A percentile compares a stretch with the other conserved stretches of the same genome.
phyloP scores from a whole-genome alignment of 257 asterid species.

The Linderniella brevidens region DNA sequence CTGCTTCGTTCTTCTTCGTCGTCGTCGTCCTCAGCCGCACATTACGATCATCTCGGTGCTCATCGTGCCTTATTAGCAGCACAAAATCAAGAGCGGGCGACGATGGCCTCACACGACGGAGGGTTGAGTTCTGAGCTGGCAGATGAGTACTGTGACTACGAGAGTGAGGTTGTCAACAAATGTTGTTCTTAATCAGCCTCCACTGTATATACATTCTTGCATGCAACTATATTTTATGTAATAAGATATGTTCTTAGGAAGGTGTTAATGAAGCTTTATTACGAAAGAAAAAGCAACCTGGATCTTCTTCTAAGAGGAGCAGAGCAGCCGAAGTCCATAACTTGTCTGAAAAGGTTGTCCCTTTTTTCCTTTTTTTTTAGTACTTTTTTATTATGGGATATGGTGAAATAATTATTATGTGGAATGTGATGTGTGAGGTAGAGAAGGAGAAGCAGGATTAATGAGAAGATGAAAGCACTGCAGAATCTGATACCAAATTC shows the following conservation, averaged over 20 bases:
- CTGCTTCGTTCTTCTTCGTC: conserved; percentile 33
- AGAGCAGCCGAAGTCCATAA: conserved; percentile 86
- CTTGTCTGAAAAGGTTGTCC: conserved; percentile 53
- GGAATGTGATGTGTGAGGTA: conserved; percentile 11
- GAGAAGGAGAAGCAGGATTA: conserved; percentile 79
- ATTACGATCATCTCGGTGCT: too few species aligned
- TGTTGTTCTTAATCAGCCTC: too few species aligned
- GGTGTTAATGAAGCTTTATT: too few species aligned
- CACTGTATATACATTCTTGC: too few species aligned
- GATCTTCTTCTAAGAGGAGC: conserved; percentile 34
- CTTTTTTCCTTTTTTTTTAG: neutral
- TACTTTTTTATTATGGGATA: too few species aligned
- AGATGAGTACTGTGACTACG: conserved; percentile 39
- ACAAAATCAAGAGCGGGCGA: too few species aligned
- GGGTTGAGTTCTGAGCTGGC: neutral
- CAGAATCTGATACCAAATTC: conserved; percentile 73
- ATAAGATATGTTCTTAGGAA: too few species aligned
- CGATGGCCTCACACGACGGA: too few species aligned
- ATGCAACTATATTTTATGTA: too few species aligned
- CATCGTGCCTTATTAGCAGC: too few species aligned
- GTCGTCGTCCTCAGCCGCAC: conserved; percentile 12
- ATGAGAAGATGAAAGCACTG: conserved; percentile 74
- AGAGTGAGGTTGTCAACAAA: conserved; percentile 57
- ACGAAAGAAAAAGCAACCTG: too few species aligned
- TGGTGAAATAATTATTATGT: too few species aligned